Evolutionary conservation across 208 protist genomes (phyloP).

Genomic region (Wallacemonas sp.): DNA sequence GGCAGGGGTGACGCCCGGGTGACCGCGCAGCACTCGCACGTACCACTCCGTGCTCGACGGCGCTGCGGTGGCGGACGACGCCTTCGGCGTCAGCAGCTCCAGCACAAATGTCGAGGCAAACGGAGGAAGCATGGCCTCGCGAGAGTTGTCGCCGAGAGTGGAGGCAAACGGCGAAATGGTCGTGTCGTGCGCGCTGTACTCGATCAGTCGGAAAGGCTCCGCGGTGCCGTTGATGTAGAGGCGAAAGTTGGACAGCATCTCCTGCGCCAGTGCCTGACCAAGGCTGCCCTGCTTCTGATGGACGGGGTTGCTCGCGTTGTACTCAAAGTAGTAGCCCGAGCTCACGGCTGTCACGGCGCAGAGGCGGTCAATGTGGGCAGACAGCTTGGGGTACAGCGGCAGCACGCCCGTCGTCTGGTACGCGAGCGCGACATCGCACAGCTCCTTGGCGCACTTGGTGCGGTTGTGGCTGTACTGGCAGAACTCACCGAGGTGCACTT

Average conservation of each 20-base stretch:
- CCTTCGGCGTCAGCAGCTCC: conserved; percentile 45
- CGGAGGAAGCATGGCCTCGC: conserved; percentile 53
- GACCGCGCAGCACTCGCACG: conserved; percentile 55
- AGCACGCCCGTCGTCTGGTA: conserved; percentile 42
- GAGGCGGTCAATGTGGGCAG: conserved; percentile 33
- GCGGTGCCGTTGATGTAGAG: conserved; percentile 22
- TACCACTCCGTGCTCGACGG: conserved; percentile 9
- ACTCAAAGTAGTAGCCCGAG: conserved; percentile 38
- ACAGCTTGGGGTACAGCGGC: conserved; percentile 26
- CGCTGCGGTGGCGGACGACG: not conserved
- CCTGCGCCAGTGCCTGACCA: conserved; percentile 46
- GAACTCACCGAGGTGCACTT: conserved; percentile 39
- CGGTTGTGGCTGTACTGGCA: conserved; percentile 24
- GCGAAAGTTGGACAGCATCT: conserved; percentile 49
- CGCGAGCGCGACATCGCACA: conserved; percentile 64
- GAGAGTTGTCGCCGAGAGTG: conserved; percentile 43
- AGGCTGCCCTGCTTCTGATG: conserved; percentile 54
- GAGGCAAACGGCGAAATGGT: conserved; percentile 53
- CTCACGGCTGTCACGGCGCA: conserved; percentile 31
- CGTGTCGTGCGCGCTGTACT: conserved; percentile 82
- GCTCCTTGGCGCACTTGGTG: conserved; percentile 34
- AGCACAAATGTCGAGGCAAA: conserved; percentile 61
- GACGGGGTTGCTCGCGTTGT: conserved; percentile 39
- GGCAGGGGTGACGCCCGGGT: conserved; percentile 46
- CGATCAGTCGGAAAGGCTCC: conserved; percentile 46